Conservation (phyloP, 768 basidiomycete genomes). For the Tylopilus vinaceipallidus region DNA sequence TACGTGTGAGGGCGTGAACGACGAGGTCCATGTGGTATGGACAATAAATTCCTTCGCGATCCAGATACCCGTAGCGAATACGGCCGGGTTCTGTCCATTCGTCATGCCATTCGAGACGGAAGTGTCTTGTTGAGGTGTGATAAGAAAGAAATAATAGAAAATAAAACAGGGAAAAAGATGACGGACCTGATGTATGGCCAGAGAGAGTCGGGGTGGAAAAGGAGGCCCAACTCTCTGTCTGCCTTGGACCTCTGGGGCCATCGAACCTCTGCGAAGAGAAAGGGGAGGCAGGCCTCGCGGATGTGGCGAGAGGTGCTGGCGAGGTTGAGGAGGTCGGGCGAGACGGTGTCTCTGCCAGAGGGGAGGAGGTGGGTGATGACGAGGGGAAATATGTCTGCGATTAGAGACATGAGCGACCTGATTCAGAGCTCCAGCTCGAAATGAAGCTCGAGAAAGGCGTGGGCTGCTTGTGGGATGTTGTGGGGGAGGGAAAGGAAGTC, state of each 20-base stretch:
- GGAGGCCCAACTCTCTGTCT: conserved; percentile 23
- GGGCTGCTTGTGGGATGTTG: background rate
- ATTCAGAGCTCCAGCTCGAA: too few relatives aligned
- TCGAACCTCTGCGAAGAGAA: conserved; percentile 32
- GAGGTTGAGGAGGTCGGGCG: conserved; percentile 22
- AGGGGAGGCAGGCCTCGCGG: conserved; percentile 31
- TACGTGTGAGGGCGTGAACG: conserved; percentile 24
- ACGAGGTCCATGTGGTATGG: conserved; percentile 27
- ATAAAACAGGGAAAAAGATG: too few relatives aligned
- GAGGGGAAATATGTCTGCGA: conserved; percentile 36
- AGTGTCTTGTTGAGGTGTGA: conserved; percentile 21
- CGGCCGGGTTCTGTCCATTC: conserved; percentile 37
- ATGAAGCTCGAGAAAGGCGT: background rate
- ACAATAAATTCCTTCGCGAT: conserved; percentile 33
- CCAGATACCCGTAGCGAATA: conserved; percentile 31
- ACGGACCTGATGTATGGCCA: conserved; percentile 33
- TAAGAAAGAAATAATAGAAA: background rate
- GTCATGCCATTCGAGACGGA: conserved; percentile 35
- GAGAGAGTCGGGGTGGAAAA: conserved; percentile 29
- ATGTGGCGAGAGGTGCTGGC: conserved; percentile 24
- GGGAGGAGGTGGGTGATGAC: conserved; percentile 28
- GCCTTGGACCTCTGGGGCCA: conserved; percentile 33
- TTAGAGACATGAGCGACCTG: conserved; percentile 26
- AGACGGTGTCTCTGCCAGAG: background rate
- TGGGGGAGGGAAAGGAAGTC: background rate